Base-by-base conservation (phyloP, 163 green algal genomes). In the Scenedesmus sp. region DNA sequence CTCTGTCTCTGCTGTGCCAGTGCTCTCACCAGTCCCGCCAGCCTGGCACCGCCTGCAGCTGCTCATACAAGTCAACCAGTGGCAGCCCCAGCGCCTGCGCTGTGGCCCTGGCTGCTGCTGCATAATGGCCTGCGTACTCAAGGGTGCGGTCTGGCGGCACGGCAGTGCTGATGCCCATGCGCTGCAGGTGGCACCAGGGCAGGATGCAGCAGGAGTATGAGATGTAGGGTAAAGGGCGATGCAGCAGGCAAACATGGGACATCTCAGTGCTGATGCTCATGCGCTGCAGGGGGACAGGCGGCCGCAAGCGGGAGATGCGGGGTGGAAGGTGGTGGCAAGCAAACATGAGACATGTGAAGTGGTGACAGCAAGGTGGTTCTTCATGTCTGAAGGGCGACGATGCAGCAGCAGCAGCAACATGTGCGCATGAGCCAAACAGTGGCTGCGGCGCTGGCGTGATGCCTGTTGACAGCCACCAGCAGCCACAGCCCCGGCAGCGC, bases 41-140 rank as follows among this genome's bases (percentile, higher is more conserved):
- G 55, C 91, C 88, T 15, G 60, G 59, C 56, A 90, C 6, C 20
- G 62, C 13, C 91, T 96, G 95, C 74, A 98, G 90, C 52, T 86
- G 12, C 66, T 84, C 10, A 87, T 93, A 96, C 76, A 97, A 79
- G 89, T 98, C 94, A 34, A 97, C 23, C 23, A 95, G 93, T n/a
- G 94, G 93, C 57, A 95, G 2, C 20, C 82, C 57, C 26, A 89
- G 54, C 57, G 89, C 73, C 9, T 12, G 1, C 1, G 56, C 94
- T 0, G 94, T 79, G 77, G 86, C 60, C 70, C 64, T n/a, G 2
- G 79, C 89, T 1, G 94, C 95, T 23, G 84, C 87, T 1, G 95
- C 95, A 90, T 97, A 97, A 57, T 87, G 23, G 3, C 84, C 67
- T 2, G 93, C 84, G 20, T 88, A 81, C 1, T 90, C 88, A 34